Percentiles rank a stretch among this genome's conserved stretches.
Evolutionary conservation across 257 asterid species (phyloP).

Genomic region (Scutellaria barbata): DNA sequence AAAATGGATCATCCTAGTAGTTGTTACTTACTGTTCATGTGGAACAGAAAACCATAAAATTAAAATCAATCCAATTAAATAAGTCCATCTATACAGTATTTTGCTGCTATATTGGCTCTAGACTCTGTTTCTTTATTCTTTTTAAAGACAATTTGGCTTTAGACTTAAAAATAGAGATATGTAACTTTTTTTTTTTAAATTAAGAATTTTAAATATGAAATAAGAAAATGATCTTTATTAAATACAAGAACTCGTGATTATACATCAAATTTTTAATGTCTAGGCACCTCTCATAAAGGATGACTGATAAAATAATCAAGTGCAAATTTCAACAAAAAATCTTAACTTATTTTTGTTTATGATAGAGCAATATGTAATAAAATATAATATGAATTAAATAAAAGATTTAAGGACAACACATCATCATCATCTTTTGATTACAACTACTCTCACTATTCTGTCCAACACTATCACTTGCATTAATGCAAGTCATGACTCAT

Average conservation of each 20-base stretch:
- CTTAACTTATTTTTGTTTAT: no score
- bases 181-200: no score
- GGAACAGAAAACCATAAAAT: slow-evolving; percentile 23
- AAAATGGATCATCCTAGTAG: slow-evolving; percentile 7
- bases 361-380: no score
- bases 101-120: no score
- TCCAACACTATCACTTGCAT: slow-evolving; percentile 39
- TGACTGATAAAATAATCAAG: no score
- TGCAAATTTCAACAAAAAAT: no score
- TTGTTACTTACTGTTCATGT: slow-evolving; percentile 14
- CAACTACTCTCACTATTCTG: background rate
- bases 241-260: background rate
- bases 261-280: no score
- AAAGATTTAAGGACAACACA: no score
- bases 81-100: background rate
- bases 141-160: no score
- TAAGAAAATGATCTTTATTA: background rate
- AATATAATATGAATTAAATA: no score
- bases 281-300: background rate
- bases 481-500: slow-evolving; percentile 18
- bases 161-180: no score
- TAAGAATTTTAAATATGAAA: background rate
- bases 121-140: no score
- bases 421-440: background rate
- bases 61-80: background rate